These are phyloP conservation scores for Paramecium tetraurelia DNA, from an alignment of 73 alveolate species.

Conservation along the genomic window DNA sequence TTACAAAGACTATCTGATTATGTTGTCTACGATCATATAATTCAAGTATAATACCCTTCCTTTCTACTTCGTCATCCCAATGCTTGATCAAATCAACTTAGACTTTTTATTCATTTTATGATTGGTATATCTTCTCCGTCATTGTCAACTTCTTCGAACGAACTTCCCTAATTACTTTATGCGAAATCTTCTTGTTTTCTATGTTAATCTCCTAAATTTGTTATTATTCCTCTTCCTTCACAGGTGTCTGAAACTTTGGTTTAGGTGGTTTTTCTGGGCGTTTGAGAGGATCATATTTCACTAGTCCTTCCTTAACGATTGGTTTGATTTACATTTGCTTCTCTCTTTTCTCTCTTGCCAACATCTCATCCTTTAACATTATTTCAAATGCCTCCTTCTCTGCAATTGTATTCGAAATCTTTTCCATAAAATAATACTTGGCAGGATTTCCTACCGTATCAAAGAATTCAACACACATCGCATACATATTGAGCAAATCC, in stretches of 20 bases:
- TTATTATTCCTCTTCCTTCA: background rate
- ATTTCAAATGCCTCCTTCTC: constrained; percentile 46
- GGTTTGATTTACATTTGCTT: background rate
- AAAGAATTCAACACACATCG: constrained; percentile 27
- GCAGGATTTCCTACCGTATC: constrained; percentile 36
- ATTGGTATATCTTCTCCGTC: background rate
- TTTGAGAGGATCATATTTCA: background rate
- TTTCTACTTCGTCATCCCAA: background rate
- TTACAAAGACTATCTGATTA: background rate
- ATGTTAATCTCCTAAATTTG: background rate
- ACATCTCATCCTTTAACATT: background rate
- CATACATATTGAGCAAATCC: background rate
- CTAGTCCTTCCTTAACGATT: background rate
- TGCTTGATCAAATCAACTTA: background rate
- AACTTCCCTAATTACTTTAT: constrained; percentile 1
- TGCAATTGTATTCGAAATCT: constrained; percentile 1
- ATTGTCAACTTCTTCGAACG: constrained; percentile 24
- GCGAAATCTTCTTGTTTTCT: background rate
- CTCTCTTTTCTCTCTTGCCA: background rate
- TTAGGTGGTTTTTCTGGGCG: background rate
- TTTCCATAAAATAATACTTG: constrained; percentile 27
- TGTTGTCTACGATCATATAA: background rate
- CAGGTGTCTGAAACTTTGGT: background rate
- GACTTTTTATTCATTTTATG: background rate
- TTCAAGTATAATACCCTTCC: background rate